A percentile compares a stretch with the other conserved stretches of the same genome.
Evolutionary conservation across 106 monocot genomes (phyloP).

Genomic region (Allium sativum): DNA sequence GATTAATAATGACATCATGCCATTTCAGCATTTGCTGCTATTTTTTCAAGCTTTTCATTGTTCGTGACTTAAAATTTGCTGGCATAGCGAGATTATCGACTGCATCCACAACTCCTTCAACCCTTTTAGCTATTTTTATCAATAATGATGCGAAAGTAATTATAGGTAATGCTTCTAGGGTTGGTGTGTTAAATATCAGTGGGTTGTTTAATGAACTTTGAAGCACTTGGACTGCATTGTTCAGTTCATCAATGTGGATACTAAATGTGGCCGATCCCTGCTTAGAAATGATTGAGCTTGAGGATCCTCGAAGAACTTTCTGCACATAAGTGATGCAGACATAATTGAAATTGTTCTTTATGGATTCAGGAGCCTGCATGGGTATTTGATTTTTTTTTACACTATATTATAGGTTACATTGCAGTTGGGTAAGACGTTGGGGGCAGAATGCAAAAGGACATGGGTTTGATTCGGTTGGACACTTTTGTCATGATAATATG

Average conservation of each 20-base stretch:
- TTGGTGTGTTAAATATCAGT: not conserved
- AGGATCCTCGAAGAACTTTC: slow-evolving; percentile 38
- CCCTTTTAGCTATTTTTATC: slow-evolving; percentile 34
- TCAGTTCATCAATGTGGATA: slow-evolving; percentile 28
- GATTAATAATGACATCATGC: too few relatives aligned
- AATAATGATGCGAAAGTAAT: slow-evolving; percentile 31
- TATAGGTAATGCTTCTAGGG: slow-evolving; percentile 27
- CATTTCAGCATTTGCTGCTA: too few relatives aligned
- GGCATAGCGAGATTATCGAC: slow-evolving; percentile 21
- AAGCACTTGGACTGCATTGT: slow-evolving; percentile 31
- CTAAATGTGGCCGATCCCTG: slow-evolving; percentile 17
- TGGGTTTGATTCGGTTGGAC: too few relatives aligned
- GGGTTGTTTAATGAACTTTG: slow-evolving; percentile 1
- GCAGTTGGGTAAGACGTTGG: too few relatives aligned
- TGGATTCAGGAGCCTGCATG: slow-evolving; percentile 11
- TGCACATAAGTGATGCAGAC: slow-evolving; percentile 27
- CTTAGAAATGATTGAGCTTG: slow-evolving; percentile 30
- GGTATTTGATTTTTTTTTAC: too few relatives aligned
- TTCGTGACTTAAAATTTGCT: slow-evolving; percentile 3
- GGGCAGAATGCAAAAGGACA: too few relatives aligned
- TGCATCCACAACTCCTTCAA: slow-evolving; percentile 21
- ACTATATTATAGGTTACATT: too few relatives aligned
- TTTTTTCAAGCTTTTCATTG: slow-evolving; percentile 6
- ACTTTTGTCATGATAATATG: too few relatives aligned
- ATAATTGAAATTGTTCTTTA: slow-evolving; percentile 24